Conservation (phyloP, 768 basidiomycete species). For the Boletus insuetus region DNA sequence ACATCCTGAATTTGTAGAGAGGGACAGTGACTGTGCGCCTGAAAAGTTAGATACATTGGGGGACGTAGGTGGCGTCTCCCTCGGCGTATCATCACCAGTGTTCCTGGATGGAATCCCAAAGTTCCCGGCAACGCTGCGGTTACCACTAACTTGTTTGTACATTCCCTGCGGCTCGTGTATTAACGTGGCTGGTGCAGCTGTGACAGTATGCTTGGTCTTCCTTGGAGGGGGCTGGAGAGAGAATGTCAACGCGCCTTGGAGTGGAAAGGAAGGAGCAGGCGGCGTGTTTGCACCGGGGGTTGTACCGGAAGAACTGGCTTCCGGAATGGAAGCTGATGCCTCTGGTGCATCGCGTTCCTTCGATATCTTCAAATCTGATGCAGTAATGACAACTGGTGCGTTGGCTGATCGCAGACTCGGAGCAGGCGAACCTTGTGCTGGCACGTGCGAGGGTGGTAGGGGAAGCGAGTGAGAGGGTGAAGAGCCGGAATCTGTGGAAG, state of each 20-base stretch:
- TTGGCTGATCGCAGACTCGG: constrained; percentile 25
- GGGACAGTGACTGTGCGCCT: neutral
- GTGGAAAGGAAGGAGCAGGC: constrained; percentile 24
- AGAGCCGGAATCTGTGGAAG: constrained; percentile 27
- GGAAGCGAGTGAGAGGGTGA: constrained; percentile 33
- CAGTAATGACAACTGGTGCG: constrained; percentile 17
- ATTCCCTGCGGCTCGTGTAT: constrained; percentile 15
- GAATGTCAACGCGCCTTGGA: constrained; percentile 29
- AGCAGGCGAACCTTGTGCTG: constrained; percentile 22
- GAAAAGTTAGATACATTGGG: constrained; percentile 4
- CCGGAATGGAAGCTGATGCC: constrained; percentile 9
- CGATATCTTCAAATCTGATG: constrained; percentile 39
- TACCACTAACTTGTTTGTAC: constrained; percentile 26
- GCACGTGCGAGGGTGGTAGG: constrained; percentile 21
- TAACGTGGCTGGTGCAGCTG: neutral
- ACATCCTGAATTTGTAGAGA: neutral
- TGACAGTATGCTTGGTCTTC: constrained; percentile 21
- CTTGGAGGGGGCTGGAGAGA: constrained; percentile 36
- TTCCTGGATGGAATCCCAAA: constrained; percentile 24
- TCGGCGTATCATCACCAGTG: constrained; percentile 7
- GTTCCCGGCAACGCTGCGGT: constrained; percentile 30
- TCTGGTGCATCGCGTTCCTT: constrained; percentile 34
- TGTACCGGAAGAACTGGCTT: constrained; percentile 26
- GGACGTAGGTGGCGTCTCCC: constrained; percentile 8
- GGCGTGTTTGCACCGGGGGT: constrained; percentile 24